These are phyloP conservation scores for Aureococcus anophagefferens DNA, from an alignment of 108 stramenopile species.

Conservation along the genomic window DNA sequence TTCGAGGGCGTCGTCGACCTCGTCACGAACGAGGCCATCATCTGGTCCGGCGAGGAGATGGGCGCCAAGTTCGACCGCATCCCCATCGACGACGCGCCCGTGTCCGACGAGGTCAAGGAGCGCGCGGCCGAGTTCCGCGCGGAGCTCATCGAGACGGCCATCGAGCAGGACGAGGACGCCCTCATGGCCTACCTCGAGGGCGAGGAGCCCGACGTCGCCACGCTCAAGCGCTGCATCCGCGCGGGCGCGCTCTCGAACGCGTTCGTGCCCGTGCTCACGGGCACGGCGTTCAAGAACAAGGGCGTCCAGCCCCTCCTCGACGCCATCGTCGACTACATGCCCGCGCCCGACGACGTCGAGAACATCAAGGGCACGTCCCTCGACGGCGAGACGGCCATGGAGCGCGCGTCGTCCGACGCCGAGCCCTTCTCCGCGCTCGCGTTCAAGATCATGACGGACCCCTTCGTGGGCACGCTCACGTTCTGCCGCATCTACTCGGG, in stretches of 20 bases:
- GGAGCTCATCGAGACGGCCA: conserved; percentile 67
- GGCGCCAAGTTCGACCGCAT: conserved; percentile 82
- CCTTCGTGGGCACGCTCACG: conserved; percentile 80
- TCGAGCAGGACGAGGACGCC: conserved; percentile 82
- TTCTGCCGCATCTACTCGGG: conserved; percentile 96
- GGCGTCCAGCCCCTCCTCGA: conserved; percentile 96
- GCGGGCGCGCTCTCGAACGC: conserved; percentile 71
- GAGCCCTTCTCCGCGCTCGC: conserved; percentile 82
- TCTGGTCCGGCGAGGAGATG: conserved; percentile 92
- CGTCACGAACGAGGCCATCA: conserved; percentile 86
- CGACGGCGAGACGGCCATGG: conserved; percentile 34
- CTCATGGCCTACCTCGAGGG: conserved; percentile 80
- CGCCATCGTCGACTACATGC: conserved; percentile 92
- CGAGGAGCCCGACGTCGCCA: conserved; percentile 60
- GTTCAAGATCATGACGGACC: conserved; percentile 98
- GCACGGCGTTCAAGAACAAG: conserved; percentile 95
- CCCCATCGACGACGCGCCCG: conserved; percentile 66
- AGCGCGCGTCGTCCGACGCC: conserved; percentile 67
- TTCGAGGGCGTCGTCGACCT: conserved; percentile 94
- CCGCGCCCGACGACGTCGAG: conserved; percentile 87
- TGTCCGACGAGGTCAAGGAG: conserved; percentile 72
- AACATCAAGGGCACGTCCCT: conserved; percentile 78
- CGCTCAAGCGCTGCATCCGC: conserved; percentile 75
- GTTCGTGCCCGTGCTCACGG: conserved; percentile 86
- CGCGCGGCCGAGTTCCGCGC: conserved; percentile 71